Percentiles rank a stretch among this genome's conserved stretches.
These are phyloP conservation scores for Stephania cephalantha DNA, from an alignment of 164 flowering plant species.

Conservation along the genomic window DNA sequence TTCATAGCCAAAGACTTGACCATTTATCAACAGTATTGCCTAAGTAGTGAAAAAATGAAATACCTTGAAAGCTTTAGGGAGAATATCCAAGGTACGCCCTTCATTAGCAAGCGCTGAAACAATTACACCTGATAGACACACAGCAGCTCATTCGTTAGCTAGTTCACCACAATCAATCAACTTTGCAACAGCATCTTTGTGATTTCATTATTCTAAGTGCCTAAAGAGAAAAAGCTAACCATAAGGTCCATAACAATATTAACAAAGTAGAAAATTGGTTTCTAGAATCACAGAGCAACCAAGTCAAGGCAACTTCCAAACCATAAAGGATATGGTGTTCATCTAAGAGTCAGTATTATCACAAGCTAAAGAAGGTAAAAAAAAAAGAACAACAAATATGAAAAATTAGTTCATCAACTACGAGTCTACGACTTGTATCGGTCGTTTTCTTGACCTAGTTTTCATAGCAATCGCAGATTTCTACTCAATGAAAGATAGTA, in stretches of 20 bases:
- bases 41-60: neutral
- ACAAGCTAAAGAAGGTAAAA: too few relatives aligned
- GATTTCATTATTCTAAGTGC: neutral
- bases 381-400: too few relatives aligned
- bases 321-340: neutral
- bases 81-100: constrained; percentile 54
- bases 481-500: too few relatives aligned
- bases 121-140: constrained; percentile 46
- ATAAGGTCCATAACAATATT: too few relatives aligned
- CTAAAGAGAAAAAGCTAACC: neutral
- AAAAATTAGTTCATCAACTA: too few relatives aligned
- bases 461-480: too few relatives aligned
- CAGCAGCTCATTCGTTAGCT: constrained; percentile 1
- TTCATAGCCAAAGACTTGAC: neutral
- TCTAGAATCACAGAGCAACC: neutral
- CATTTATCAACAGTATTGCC: neutral
- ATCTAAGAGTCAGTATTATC: too few relatives aligned
- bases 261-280: neutral
- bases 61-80: constrained; percentile 82
- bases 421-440: too few relatives aligned
- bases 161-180: neutral
- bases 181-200: neutral
- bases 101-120: constrained; percentile 74
- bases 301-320: neutral
- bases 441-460: too few relatives aligned